A percentile compares a stretch with the other conserved stretches of the same genome.
Evolutionary conservation across 768 basidiomycete genomes (phyloP).

Genomic region (Pholiota conissans): DNA sequence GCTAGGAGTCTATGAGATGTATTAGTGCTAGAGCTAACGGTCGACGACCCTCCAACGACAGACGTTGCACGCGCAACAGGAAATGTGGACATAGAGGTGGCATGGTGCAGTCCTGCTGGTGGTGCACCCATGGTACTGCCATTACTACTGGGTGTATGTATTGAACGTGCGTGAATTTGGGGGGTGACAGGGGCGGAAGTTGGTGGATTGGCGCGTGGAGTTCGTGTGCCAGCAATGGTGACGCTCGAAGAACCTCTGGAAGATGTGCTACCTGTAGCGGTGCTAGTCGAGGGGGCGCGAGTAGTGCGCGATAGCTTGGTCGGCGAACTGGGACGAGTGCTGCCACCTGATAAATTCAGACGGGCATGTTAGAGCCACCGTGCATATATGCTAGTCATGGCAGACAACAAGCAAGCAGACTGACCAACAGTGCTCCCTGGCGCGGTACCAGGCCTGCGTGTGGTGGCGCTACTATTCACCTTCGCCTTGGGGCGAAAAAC

Average conservation of each 20-base stretch:
- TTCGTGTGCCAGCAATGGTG: neutral
- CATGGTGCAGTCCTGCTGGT: neutral
- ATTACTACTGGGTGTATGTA: neutral
- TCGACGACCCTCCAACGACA: neutral
- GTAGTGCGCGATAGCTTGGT: constrained; percentile 32
- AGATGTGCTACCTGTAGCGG: constrained; percentile 21
- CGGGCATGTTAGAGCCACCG: neutral
- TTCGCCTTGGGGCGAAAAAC: constrained; percentile 54
- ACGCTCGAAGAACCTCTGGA: constrained; percentile 12
- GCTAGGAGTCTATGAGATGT: constrained; percentile 15
- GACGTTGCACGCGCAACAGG: neutral
- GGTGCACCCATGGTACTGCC: neutral
- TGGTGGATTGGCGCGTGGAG: neutral
- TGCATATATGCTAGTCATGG: neutral
- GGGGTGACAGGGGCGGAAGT: constrained; percentile 7
- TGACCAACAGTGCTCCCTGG: neutral
- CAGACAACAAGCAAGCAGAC: neutral
- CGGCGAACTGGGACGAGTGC: constrained; percentile 39
- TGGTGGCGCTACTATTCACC: constrained; percentile 55
- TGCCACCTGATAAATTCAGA: neutral
- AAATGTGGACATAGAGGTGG: constrained; percentile 10
- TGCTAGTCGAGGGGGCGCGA: constrained; percentile 24
- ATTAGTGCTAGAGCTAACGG: neutral
- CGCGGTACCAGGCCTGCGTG: constrained; percentile 25
- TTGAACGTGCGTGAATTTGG: constrained; percentile 7